Evolutionary conservation across 2,329 filamentous ascomycete species (phyloP).

Genomic region (Didymella exigua): DNA sequence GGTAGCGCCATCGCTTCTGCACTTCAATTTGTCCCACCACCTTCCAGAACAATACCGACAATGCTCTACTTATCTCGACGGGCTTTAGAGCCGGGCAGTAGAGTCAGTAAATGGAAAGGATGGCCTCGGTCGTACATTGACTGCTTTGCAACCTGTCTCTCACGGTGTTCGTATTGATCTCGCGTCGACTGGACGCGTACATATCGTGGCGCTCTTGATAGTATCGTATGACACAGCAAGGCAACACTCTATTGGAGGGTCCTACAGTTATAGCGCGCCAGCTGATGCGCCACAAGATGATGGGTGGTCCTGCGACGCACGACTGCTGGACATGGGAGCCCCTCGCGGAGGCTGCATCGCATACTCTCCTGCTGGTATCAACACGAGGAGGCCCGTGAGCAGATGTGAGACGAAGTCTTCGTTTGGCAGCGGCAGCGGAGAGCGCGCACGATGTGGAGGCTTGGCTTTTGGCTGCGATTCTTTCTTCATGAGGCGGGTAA

Average conservation of each 20-base stretch:
- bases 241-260: background rate
- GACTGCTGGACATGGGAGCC: background rate
- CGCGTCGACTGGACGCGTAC: background rate
- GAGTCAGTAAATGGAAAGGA: background rate
- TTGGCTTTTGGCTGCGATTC: background rate
- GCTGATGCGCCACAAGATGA: background rate
- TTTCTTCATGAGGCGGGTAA: background rate
- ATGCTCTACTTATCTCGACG: conserved; percentile 1
- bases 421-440: background rate
- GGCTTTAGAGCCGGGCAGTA: background rate
- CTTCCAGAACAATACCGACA: background rate
- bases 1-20: background rate
- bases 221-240: background rate
- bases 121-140: background rate
- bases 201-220: background rate
- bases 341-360: background rate
- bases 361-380: background rate
- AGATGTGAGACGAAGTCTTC: background rate
- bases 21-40: background rate
- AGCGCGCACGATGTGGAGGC: background rate
- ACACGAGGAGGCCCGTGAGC: background rate
- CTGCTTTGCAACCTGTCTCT: background rate
- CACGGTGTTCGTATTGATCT: background rate
- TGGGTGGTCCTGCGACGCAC: background rate
- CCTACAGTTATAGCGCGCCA: background rate